Base-by-base conservation (phyloP, 169 alveolate species). In the Babesia microti region DNA sequence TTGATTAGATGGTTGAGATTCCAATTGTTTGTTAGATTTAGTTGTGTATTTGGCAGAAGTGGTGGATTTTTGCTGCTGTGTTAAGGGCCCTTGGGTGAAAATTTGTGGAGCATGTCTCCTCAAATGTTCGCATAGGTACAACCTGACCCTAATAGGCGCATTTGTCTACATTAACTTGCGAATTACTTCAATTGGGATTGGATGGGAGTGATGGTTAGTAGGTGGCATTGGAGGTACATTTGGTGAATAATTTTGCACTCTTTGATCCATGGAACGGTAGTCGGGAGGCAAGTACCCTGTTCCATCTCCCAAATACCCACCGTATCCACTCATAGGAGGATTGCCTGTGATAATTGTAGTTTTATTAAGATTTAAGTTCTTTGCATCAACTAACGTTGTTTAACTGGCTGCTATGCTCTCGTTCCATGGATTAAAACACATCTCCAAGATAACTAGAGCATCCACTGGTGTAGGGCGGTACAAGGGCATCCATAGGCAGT, bases 31-130 rank as follows among this genome's bases (percentile, higher is more conserved):
- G 12, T 3, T 2, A 44, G 15, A 18, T 42, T 22, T 7, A 14
- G 7, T 6, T n/a, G 7, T 6, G 43, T 17, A 46, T 14, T 6
- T 6, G 11, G 12, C 52, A 7, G 12, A 14, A 7, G 12, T 7
- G 12, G 49, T 42, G 14, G 11, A 14, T 11, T 42, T 40, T 12
- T 40, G 14, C 7, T 42, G 50, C 52, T 42, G 17, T 42, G 12
- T 21, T 37, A 21, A 37, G 14, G 18, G 59, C 9, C 28, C 14
- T 23, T 55, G 24, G 1, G 27, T 36, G 66, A 78, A 78, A n/a
- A 78, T 71, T 42, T 78, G 87, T 30, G 72, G 80, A 9, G 81
- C 83, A 30, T 74, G 76, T 17, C 43, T 7, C 23, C 67, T 59
- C 24, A 78, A 35, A 32, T 58, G 74, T 7, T 66, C 87, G 36